Evolutionary conservation across 2,329 filamentous ascomycete genomes (phyloP).

Genomic region (Penicillium digitatum): DNA sequence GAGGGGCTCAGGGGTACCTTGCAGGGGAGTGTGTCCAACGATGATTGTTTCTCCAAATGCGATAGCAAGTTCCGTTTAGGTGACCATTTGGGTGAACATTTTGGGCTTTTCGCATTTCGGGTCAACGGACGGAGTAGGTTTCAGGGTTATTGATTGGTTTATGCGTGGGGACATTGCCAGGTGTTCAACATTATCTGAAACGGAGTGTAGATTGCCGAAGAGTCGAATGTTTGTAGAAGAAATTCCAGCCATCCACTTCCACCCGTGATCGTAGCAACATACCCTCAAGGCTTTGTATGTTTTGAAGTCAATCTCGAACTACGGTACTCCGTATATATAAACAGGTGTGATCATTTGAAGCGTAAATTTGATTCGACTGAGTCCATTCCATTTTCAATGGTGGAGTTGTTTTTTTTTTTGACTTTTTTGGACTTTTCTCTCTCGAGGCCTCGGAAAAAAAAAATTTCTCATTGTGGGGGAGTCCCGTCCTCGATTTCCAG

Average conservation of each 20-base stretch:
- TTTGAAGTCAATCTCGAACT: neutral
- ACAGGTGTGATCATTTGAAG: neutral
- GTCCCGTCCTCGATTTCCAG: neutral
- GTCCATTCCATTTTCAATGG: neutral
- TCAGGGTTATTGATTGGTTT: neutral
- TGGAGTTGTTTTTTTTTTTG: neutral
- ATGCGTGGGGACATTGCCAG: neutral
- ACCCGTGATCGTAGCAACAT: neutral
- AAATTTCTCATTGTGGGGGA: neutral
- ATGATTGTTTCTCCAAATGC: neutral
- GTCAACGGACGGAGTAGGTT: neutral
- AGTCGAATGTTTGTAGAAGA: neutral
- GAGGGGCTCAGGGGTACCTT: neutral
- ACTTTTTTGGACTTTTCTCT: neutral
- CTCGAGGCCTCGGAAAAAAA: neutral
- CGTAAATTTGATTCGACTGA: constrained; percentile 2
- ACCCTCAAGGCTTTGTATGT: neutral
- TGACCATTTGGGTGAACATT: neutral
- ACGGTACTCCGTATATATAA: neutral
- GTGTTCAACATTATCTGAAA: no score
- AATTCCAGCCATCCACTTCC: neutral
- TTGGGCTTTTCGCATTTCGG: neutral
- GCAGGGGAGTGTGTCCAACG: neutral
- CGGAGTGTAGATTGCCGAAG: no score
- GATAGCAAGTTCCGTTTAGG: neutral